Percentiles rank a stretch among this genome's conserved stretches.
These are phyloP conservation scores for Sphaerobolus stellatus DNA, from an alignment of 1,284 basidiomycete genomes.

Conservation along the genomic window DNA sequence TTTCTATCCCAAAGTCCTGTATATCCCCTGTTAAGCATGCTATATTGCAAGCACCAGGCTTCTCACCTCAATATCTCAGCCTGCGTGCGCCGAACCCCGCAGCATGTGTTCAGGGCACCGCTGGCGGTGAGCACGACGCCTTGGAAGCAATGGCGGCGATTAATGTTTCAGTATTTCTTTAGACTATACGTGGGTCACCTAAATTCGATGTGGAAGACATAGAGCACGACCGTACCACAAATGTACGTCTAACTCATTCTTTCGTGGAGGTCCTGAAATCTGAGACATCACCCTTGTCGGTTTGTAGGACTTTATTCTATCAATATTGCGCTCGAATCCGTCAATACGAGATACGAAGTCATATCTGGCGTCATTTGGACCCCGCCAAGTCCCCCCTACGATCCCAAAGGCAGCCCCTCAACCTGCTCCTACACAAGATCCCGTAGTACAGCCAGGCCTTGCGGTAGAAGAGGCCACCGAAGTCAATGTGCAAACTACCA, in stretches of 20 bases:
- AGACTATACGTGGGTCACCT: slow-evolving; percentile 13
- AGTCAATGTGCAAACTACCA: slow-evolving; percentile 32
- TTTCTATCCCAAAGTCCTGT: no score
- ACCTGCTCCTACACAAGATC: slow-evolving; percentile 21
- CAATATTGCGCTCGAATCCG: slow-evolving; percentile 90
- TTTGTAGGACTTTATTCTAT: slow-evolving; percentile 90
- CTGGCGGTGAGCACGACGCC: slow-evolving; percentile 10
- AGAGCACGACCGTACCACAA: slow-evolving; percentile 7
- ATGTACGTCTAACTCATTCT: neutral
- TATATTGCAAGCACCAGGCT: no score
- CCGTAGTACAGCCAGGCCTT: slow-evolving; percentile 22
- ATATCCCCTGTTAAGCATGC: no score
- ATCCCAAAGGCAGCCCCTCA: slow-evolving; percentile 23
- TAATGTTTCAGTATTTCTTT: neutral
- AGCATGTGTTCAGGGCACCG: slow-evolving; percentile 12
- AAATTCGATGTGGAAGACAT: slow-evolving; percentile 8
- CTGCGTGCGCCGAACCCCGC: neutral
- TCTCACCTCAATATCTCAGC: no score
- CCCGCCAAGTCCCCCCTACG: slow-evolving; percentile 27
- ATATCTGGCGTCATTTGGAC: slow-evolving; percentile 86
- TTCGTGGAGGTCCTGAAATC: neutral
- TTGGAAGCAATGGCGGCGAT: neutral
- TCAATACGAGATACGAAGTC: slow-evolving; percentile 88
- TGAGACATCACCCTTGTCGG: neutral
- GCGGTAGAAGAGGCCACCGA: slow-evolving; percentile 16